phyloP scores from a whole-genome alignment of 139 green algal species.

The Chlamydomonas applanata region DNA sequence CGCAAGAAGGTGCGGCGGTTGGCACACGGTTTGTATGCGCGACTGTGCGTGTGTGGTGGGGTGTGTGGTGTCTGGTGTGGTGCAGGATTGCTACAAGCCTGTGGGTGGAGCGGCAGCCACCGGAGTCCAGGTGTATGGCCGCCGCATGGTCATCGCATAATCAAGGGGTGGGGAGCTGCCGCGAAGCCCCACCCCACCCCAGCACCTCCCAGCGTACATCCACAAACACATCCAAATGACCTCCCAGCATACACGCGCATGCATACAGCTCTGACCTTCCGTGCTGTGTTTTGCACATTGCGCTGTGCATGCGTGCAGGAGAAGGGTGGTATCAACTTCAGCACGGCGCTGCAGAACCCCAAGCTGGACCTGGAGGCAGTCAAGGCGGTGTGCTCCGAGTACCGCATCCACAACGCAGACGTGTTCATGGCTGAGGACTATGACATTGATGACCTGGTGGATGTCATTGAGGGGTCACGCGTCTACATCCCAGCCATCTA shows the following conservation, averaged over 20 bases:
- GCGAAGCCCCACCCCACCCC: too few relatives aligned
- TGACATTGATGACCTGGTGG: slow-evolving; percentile 93
- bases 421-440: slow-evolving; percentile 82
- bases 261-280: too few relatives aligned
- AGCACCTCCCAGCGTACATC: too few relatives aligned
- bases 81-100: too few relatives aligned
- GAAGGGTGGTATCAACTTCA: slow-evolving; percentile 86
- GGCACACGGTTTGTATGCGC: too few relatives aligned
- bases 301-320: slow-evolving; percentile 70
- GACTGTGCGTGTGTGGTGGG: not conserved
- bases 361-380: slow-evolving; percentile 90
- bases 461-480: slow-evolving; percentile 95
- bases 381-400: slow-evolving; percentile 81
- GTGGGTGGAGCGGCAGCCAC: too few relatives aligned
- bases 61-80: not conserved
- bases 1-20: slow-evolving; percentile 20
- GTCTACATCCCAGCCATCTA: slow-evolving; percentile 97
- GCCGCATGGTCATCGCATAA: too few relatives aligned
- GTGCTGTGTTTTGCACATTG: too few relatives aligned
- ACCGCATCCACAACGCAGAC: slow-evolving; percentile 93
- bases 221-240: too few relatives aligned
- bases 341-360: slow-evolving; percentile 25
- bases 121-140: too few relatives aligned
- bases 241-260: too few relatives aligned
- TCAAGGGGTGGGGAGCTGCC: too few relatives aligned